A percentile compares a stretch with the other conserved stretches of the same genome.
phyloP scores from a whole-genome alignment of 169 alveolate genomes.

The Perkinsus olseni region DNA sequence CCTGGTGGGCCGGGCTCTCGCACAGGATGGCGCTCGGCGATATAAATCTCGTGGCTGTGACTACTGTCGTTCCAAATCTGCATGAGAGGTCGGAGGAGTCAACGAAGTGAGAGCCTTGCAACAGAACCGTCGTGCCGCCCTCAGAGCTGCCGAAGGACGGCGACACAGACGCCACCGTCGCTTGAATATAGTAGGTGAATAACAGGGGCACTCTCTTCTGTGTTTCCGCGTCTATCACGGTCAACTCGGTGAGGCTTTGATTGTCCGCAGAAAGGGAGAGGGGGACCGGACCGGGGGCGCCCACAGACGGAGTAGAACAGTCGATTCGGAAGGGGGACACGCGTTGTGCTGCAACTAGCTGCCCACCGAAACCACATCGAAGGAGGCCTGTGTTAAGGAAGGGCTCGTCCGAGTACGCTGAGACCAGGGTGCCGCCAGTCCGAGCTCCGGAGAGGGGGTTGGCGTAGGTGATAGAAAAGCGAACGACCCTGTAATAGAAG shows the following conservation, averaged over 20 bases:
- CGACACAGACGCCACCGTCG: constrained; percentile 26
- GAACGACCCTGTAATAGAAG: background rate
- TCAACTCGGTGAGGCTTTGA: background rate
- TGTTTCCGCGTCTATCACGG: background rate
- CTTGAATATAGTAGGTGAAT: constrained; percentile 24
- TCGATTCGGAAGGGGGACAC: constrained; percentile 18
- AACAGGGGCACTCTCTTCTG: background rate
- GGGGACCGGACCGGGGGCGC: background rate
- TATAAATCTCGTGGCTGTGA: constrained; percentile 2
- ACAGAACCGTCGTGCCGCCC: constrained; percentile 28
- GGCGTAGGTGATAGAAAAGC: background rate
- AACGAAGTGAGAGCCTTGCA: constrained; percentile 30
- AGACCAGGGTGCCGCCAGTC: constrained; percentile 22
- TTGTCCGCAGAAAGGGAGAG: background rate
- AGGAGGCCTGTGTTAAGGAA: constrained; percentile 17
- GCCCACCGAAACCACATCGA: constrained; percentile 21
- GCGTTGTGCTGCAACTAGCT: constrained; percentile 12
- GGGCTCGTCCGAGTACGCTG: constrained; percentile 16
- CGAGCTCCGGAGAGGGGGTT: constrained; percentile 27
- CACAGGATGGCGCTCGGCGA: background rate
- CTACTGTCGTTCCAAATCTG: constrained; percentile 21
- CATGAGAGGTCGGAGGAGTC: constrained; percentile 23
- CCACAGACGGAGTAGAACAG: background rate
- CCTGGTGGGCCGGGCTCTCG: background rate
- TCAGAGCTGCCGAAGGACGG: constrained; percentile 25